Evolutionary conservation across 2,329 filamentous ascomycete genomes (phyloP).

Genomic region (Onygenales sp.): DNA sequence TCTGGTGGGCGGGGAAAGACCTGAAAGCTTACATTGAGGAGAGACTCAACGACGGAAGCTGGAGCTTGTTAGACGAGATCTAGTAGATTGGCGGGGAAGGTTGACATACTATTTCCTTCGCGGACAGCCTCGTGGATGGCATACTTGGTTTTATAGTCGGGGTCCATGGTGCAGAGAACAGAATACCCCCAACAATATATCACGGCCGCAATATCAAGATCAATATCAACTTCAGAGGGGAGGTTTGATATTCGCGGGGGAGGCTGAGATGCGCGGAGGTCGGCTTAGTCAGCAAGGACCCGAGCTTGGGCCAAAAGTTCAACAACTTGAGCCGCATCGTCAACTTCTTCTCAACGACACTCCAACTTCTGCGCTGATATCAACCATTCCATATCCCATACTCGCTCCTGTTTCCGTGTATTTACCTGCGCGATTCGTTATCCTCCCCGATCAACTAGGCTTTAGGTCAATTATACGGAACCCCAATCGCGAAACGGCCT

Average conservation of each 20-base stretch:
- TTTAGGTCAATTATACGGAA: neutral
- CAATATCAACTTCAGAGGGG: neutral
- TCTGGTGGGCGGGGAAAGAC: constrained; percentile 16
- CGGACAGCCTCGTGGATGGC: constrained; percentile 80
- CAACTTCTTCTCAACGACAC: too few relatives aligned
- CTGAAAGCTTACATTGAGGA: constrained; percentile 51
- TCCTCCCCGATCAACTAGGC: too few relatives aligned
- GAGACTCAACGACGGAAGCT: constrained; percentile 65
- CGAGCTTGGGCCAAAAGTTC: too few relatives aligned
- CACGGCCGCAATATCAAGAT: neutral
- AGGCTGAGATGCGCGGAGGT: neutral
- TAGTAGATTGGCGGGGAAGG: neutral
- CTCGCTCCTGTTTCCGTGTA: too few relatives aligned
- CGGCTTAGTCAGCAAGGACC: constrained; percentile 6
- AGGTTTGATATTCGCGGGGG: neutral
- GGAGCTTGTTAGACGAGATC: constrained; percentile 16
- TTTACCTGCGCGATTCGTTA: neutral
- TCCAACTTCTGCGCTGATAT: too few relatives aligned
- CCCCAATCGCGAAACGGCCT: neutral
- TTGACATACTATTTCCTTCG: constrained; percentile 64
- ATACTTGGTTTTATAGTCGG: constrained; percentile 51
- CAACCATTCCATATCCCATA: too few relatives aligned
- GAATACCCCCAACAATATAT: neutral
- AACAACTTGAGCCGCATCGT: too few relatives aligned
- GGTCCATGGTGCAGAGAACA: constrained; percentile 24